These are phyloP conservation scores for Auriscalpium vulgare DNA, from an alignment of 768 basidiomycete genomes.

Conservation along the genomic window DNA sequence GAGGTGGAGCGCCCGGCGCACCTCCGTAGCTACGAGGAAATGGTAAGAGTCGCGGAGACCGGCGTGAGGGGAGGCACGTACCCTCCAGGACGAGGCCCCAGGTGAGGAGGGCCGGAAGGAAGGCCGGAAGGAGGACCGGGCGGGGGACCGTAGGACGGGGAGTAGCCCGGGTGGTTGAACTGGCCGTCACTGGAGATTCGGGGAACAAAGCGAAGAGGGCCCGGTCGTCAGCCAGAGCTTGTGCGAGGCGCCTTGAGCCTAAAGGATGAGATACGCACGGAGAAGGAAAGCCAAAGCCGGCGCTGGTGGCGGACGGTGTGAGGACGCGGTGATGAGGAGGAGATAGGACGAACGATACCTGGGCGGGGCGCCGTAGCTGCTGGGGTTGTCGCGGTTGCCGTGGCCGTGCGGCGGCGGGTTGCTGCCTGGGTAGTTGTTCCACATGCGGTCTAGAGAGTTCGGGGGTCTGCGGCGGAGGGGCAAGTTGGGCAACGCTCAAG, in stretches of 20 bases:
- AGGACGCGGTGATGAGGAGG: background rate
- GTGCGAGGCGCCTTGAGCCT: no score
- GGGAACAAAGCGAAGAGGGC: background rate
- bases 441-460: background rate
- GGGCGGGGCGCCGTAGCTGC: background rate
- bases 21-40: background rate
- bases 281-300: constrained; percentile 2
- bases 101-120: background rate
- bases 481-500: no score
- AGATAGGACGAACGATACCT: constrained; percentile 1
- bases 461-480: no score
- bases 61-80: background rate
- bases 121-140: constrained; percentile 11
- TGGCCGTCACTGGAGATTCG: background rate
- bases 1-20: background rate
- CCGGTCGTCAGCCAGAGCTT: background rate
- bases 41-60: background rate
- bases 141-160: constrained; percentile 17
- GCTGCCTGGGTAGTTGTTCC: constrained; percentile 1
- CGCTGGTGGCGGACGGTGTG: background rate
- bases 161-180: constrained; percentile 10
- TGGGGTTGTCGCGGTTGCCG: background rate
- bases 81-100: constrained; percentile 4
- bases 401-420: no score
- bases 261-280: constrained; percentile 1